Base-by-base conservation (phyloP, 1,284 basidiomycete species). In the Melanopsichium pennsylvanicum region DNA sequence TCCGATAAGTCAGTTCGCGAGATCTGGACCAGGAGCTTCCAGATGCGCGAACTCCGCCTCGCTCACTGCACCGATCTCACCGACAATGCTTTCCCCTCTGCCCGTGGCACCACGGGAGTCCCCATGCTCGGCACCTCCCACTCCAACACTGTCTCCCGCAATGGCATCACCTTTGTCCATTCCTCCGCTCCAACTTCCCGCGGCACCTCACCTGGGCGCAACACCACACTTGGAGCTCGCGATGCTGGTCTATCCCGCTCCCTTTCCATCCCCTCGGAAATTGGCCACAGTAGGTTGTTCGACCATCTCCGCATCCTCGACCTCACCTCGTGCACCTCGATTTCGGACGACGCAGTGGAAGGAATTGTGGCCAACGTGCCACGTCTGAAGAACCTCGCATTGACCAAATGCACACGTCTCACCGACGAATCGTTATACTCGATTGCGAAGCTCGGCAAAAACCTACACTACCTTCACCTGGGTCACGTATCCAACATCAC, bases 391-490 rank as follows among this genome's bases (percentile, higher is more conserved):
- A 94, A 91, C 74, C 85, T 99, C 34, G 91, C 94, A 23, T 84
- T 99, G 37, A 91, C 93, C 46, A 98, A 97, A 82, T 99, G 96
- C 80, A 82, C 84, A 3, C 83, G 87, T 36, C 84, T 99, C 75
- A 96, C 95, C 9, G 93, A 98, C 82, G 86, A 86, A 47, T 86
- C 90, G 3, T 86, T 97, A 23, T 89, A 91, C 76, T 90, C 87
- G 63, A 92, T 98, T 34, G 90, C 91, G 77, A 86, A 85, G 75
- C 85, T 99, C 15, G 95, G 95, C 22, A 91, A 91, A 80, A 88
- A 94, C 78, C 81, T 99, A 29, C 96, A 98, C 82, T 93, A 96
- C 80, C 85, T 99, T 33, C 96, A 99, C 81, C 85, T 98, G 12
- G 96, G 94, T 1, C 96, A 98, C 83, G 90, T 92, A 41, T 83